These are phyloP conservation scores for Trichoderma citrinoviride DNA, from an alignment of 2,329 filamentous ascomycete species.

Conservation along the genomic window DNA sequence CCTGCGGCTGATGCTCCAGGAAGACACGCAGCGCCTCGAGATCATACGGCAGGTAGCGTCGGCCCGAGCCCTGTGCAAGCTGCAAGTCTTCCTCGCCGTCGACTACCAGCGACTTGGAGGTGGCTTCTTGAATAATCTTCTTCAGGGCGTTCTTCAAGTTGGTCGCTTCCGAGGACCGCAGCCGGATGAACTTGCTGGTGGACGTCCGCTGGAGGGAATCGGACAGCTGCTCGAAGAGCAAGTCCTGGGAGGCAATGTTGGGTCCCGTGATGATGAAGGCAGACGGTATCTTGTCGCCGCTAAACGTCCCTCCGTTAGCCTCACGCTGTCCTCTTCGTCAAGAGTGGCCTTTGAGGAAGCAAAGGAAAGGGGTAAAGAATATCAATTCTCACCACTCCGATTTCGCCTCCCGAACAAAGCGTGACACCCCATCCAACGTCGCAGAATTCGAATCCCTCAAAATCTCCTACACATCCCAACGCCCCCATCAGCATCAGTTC, in stretches of 20 bases:
- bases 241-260: constrained; percentile 71
- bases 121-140: constrained; percentile 67
- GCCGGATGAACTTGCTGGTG: constrained; percentile 58
- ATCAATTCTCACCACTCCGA: constrained; percentile 31
- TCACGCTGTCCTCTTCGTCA: background rate
- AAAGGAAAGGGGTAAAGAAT: background rate
- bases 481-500: background rate
- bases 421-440: constrained; percentile 57
- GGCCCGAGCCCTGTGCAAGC: constrained; percentile 48
- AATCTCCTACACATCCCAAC: constrained; percentile 45
- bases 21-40: constrained; percentile 66
- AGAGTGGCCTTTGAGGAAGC: background rate
- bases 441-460: constrained; percentile 59
- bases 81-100: constrained; percentile 59
- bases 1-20: constrained; percentile 50
- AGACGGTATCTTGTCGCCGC: constrained; percentile 57
- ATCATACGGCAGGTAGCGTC: constrained; percentile 73
- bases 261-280: constrained; percentile 75
- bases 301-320: constrained; percentile 17
- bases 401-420: constrained; percentile 50
- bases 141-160: constrained; percentile 73
- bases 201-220: constrained; percentile 49
- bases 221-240: constrained; percentile 70
- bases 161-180: constrained; percentile 68
- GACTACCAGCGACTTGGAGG: constrained; percentile 44